phyloP scores from a whole-genome alignment of 495 filamentous ascomycete genomes.

The Podospora appendiculata region DNA sequence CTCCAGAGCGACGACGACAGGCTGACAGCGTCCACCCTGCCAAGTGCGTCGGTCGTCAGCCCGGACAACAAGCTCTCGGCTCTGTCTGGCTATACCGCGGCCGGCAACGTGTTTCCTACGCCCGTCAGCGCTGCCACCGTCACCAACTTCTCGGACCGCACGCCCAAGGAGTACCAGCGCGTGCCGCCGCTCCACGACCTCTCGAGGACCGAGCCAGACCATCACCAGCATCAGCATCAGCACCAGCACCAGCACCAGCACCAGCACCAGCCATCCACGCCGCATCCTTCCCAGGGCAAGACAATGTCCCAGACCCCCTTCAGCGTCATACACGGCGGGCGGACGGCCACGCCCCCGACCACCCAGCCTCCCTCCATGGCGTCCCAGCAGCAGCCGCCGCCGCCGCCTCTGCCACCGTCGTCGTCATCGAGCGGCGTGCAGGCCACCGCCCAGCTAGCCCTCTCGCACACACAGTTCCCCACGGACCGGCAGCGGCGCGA shows the following conservation, averaged over 20 bases:
- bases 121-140: constrained; percentile 42
- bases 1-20: constrained; percentile 42
- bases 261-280: constrained; percentile 16
- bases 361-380: constrained; percentile 19
- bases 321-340: constrained; percentile 35
- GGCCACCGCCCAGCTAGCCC: constrained; percentile 52
- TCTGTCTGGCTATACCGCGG: constrained; percentile 36
- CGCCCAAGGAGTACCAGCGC: constrained; percentile 44
- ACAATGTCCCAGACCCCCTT: constrained; percentile 18
- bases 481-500: constrained; percentile 50
- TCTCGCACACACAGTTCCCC: constrained; percentile 43
- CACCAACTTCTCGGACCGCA: constrained; percentile 38
- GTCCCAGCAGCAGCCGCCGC: constrained; percentile 8
- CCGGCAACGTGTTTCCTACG: constrained; percentile 42
- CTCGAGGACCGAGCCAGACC: constrained; percentile 38
- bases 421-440: constrained; percentile 34
- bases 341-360: constrained; percentile 35
- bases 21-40: constrained; percentile 39
- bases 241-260: constrained; percentile 12
- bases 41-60: constrained; percentile 42
- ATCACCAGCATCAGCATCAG: constrained; percentile 15
- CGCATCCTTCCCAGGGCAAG: constrained; percentile 15
- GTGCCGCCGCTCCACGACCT: constrained; percentile 49
- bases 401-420: too few relatives aligned
- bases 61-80: constrained; percentile 49